Evolutionary conservation across 106 monocot species (phyloP), one percentile per base, ranked within the genome.

Genomic region (Triglochin maritima): DNA sequence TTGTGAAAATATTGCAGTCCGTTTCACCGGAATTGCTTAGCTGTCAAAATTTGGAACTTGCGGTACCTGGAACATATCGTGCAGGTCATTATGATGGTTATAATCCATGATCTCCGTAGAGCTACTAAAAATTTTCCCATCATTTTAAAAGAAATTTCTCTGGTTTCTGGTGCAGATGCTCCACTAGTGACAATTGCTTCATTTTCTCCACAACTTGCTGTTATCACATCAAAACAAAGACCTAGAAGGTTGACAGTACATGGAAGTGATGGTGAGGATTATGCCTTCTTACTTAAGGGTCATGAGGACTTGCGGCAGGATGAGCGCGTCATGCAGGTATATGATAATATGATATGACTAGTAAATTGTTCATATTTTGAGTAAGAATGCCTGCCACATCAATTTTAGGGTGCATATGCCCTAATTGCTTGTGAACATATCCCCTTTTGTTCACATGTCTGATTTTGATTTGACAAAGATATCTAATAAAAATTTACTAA

Each of bases 241-340:
- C 96, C 96, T 64, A 63, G 96, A 65, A 98, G 82, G 59, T 75
- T 98, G 79, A 90, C 96, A 68, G 88, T 98, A 70, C 84, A 81
- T 79, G 96, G 96, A 66, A 92, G 80, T 76, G 88, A 98, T 72
- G 96, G 96, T 1, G 86, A 86, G 71, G 96, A 98, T 60, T 84
- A 92, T 81, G 79, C 96, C 62, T 98, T 98, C 76, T 76, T 98
- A 76, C 80, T 98, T 17, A 98, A 98, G 76, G 96, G 96, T 11
- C 96, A 98, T 71, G 96, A 98, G 70, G 96, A 98, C 77, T 75
- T 98, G 62, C 75, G 96, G 47, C 96, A 98, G 73, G 96, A 98
- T 82, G 96, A 98, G 71, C 85, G 96, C 55, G 96, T 98, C 62
- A 98, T 98, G 96, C 96, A 98, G 91, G 96, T 86, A 69, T 0